These are phyloP conservation scores for Globisporangium iwayamae DNA, from an alignment of 352 stramenopile species.

Conservation along the genomic window DNA sequence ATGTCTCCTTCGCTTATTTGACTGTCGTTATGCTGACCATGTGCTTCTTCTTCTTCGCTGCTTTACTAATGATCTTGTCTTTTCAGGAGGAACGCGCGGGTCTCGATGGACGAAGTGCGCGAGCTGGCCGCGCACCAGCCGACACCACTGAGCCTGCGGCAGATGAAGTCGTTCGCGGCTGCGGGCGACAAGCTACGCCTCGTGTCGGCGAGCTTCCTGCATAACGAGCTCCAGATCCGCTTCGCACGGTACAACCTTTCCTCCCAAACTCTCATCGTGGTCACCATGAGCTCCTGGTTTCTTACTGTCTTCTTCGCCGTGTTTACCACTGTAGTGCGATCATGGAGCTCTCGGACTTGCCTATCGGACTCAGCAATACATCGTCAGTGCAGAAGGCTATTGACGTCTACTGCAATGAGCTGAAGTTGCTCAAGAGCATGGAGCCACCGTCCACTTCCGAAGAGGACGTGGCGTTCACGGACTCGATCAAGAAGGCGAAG, in stretches of 20 bases:
- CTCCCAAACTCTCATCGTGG: no score
- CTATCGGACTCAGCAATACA: constrained; percentile 60
- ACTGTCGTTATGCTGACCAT: neutral
- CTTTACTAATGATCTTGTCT: neutral
- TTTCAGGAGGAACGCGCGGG: constrained; percentile 13
- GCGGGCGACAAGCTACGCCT: constrained; percentile 55
- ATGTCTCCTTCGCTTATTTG: neutral
- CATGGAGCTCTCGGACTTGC: constrained; percentile 71
- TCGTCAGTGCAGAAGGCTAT: constrained; percentile 58
- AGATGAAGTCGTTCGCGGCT: constrained; percentile 80
- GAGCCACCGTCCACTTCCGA: constrained; percentile 42
- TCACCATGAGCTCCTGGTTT: neutral
- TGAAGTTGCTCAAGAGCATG: constrained; percentile 42
- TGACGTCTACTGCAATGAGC: constrained; percentile 54
- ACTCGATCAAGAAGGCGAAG: constrained; percentile 52
- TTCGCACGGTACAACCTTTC: constrained; percentile 44
- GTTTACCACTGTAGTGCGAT: constrained; percentile 34
- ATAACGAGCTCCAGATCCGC: constrained; percentile 75
- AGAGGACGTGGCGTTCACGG: constrained; percentile 66
- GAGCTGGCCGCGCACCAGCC: constrained; percentile 49
- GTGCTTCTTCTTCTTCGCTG: neutral
- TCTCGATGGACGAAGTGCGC: constrained; percentile 65
- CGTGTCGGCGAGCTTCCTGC: constrained; percentile 63
- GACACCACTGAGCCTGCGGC: constrained; percentile 70
- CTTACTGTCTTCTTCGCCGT: neutral